Evolutionary conservation across 2,329 filamentous ascomycete genomes (phyloP), one percentile per base, ranked within the genome.

Genomic region (Tricladium varicosporioides): DNA sequence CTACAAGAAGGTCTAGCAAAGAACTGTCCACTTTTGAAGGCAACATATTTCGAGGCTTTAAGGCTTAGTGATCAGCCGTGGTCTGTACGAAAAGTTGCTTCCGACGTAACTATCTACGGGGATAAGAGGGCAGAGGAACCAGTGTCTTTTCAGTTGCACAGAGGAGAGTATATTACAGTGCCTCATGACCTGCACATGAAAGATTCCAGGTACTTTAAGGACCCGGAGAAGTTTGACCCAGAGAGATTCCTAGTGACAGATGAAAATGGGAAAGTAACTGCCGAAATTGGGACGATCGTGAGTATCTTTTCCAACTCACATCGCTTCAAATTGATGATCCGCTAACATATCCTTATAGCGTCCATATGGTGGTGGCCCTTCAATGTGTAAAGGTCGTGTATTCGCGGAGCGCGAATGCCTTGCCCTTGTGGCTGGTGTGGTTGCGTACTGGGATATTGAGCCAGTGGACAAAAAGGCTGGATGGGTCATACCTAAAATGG

Each of bases 361-460:
- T 40, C 75, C 78, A 1, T 81, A 77, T 65, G 78, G 77, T n/a
- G 76, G 75, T 8, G 80, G 78, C 11, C 59, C 71, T 22, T 71
- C 72, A 16, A 77, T 78, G 62, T 81, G 78, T 59, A 80, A 80
- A 65, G 78, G 78, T 2, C 72, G 77, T 11, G 69, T 71, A 1
- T 79, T 82, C 58, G 79, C 78, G 2, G 76, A 82, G 63, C 73
- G 76, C 48, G 75, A 80, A 63, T 74, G 77, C 15, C 62, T 85
- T 45, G 69, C 76, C 19, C 77, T 82, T 46, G 74, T 76, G 1
- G 80, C 81, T 14, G 75, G 77, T 1, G 75, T 85, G 18, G 65
- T 85, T 16, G 72, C 75, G 5, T 74, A 82, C 63, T 86, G 82
- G 81, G 78, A 85, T 45, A 76, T 85, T 56, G 71, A 79, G 53